Conservation (phyloP, 1,139 yeast genomes). For the Kodamaea ohmeri region DNA sequence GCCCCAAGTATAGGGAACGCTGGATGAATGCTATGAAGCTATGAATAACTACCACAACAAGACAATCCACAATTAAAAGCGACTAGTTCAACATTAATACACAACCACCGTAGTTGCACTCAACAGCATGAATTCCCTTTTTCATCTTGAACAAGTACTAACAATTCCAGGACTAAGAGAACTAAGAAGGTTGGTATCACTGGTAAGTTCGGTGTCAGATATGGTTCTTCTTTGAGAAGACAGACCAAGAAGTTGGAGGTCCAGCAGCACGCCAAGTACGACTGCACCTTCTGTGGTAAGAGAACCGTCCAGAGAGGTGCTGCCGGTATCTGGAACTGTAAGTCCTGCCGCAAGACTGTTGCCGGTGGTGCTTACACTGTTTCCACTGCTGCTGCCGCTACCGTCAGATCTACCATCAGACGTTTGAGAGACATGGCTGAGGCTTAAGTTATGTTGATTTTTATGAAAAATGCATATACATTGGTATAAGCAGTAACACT, state of each 20-base stretch:
- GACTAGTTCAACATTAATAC: neutral
- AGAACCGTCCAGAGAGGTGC: slow-evolving; percentile 97
- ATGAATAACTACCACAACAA: neutral
- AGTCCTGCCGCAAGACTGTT: slow-evolving; percentile 90
- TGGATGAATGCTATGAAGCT: neutral
- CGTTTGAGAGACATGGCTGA: slow-evolving; percentile 99
- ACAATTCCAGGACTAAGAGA: slow-evolving; percentile 83
- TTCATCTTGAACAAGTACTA: neutral
- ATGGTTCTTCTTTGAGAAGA: slow-evolving; percentile 99
- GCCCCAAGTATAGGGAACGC: neutral
- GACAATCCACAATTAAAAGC: neutral
- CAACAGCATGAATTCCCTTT: neutral
- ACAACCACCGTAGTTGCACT: too few relatives aligned
- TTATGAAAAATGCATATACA: slow-evolving; percentile 12
- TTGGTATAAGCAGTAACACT: slow-evolving; percentile 11
- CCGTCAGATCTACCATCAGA: slow-evolving; percentile 99
- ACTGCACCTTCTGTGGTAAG: slow-evolving; percentile 99
- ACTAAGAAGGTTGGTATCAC: slow-evolving; percentile 99
- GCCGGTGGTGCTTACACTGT: slow-evolving; percentile 99
- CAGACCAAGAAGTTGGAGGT: slow-evolving; percentile 99
- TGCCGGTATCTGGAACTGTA: slow-evolving; percentile 98
- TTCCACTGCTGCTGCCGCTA: slow-evolving; percentile 99
- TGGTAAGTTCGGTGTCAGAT: slow-evolving; percentile 99
- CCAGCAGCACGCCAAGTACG: slow-evolving; percentile 98
- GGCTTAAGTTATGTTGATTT: slow-evolving; percentile 56